Percentiles rank a stretch among this genome's conserved stretches.
phyloP scores from a whole-genome alignment of 805 yeast genomes.

The Metschnikowia continentalis region DNA sequence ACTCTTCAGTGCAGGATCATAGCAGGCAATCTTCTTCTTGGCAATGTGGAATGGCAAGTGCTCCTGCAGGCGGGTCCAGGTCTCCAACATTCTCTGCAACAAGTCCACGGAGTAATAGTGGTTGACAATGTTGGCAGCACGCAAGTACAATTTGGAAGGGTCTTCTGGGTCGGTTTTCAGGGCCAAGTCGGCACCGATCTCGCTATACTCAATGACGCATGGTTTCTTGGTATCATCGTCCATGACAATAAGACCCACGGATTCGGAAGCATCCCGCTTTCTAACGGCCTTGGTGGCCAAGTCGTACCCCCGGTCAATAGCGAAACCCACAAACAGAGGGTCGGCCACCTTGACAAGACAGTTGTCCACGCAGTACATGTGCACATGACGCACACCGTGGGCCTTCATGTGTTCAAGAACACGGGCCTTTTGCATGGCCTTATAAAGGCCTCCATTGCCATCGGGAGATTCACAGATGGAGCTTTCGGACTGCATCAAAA shows the following conservation, averaged over 20 bases:
- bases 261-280: constrained; percentile 80
- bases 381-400: constrained; percentile 80
- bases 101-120: constrained; percentile 89
- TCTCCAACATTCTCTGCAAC: constrained; percentile 52
- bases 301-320: constrained; percentile 60
- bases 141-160: constrained; percentile 50
- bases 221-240: constrained; percentile 58
- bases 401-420: constrained; percentile 62
- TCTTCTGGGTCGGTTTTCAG: constrained; percentile 58
- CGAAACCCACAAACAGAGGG: constrained; percentile 84
- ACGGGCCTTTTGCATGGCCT: constrained; percentile 64
- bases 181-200: constrained; percentile 72
- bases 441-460: constrained; percentile 96
- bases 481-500: constrained; percentile 55
- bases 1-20: constrained; percentile 45
- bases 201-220: constrained; percentile 93
- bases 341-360: constrained; percentile 89
- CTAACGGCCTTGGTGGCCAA: constrained; percentile 94
- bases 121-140: constrained; percentile 97
- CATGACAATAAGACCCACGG: constrained; percentile 87
- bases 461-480: constrained; percentile 85
- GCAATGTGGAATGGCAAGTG: constrained; percentile 93
- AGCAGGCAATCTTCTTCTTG: constrained; percentile 72
- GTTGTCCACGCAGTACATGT: constrained; percentile 97
- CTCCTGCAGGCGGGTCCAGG: constrained; percentile 65